Evolutionary conservation across 1,139 yeast genomes (phyloP).

Genomic region (Trichomonascaceae sp.): DNA sequence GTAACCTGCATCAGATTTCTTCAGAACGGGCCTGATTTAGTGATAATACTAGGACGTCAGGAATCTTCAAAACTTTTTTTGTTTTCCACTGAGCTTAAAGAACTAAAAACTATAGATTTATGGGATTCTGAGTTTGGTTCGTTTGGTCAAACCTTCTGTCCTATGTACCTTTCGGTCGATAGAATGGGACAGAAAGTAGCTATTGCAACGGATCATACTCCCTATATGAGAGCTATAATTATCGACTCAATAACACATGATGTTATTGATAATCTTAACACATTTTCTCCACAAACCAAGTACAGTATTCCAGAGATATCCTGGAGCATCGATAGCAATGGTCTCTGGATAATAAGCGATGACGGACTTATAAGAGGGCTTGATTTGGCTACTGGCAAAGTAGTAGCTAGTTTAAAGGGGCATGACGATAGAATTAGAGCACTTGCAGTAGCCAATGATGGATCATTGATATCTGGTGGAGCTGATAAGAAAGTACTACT

Average conservation of each 20-base stretch:
- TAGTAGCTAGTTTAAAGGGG: constrained; percentile 11
- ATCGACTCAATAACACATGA: constrained; percentile 31
- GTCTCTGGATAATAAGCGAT: constrained; percentile 66
- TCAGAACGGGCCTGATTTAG: constrained; percentile 26
- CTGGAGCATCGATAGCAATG: constrained; percentile 29
- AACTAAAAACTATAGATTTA: constrained; percentile 40
- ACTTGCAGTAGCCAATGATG: constrained; percentile 31
- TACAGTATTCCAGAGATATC: constrained; percentile 46
- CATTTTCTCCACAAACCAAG: constrained; percentile 66
- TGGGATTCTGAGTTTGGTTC: constrained; percentile 74
- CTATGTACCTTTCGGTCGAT: constrained; percentile 42
- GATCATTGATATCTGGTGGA: constrained; percentile 40
- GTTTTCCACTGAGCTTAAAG: constrained; percentile 24
- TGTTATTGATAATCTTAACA: constrained; percentile 51
- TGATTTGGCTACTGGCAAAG: constrained; percentile 13
- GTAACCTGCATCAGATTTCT: constrained; percentile 16
- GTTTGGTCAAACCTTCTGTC: constrained; percentile 48
- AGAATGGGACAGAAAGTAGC: constrained; percentile 33
- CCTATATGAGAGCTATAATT: constrained; percentile 59
- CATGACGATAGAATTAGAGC: constrained; percentile 42
- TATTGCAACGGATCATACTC: constrained; percentile 69
- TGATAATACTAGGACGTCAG: constrained; percentile 49
- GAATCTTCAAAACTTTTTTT: constrained; percentile 58
- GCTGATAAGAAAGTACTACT: constrained; percentile 38
- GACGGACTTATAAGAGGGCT: constrained; percentile 54